A percentile compares a stretch with the other conserved stretches of the same genome.
Evolutionary conservation across 2,329 filamentous ascomycete genomes (phyloP).

Genomic region (Ascochyta viciae-villosae): DNA sequence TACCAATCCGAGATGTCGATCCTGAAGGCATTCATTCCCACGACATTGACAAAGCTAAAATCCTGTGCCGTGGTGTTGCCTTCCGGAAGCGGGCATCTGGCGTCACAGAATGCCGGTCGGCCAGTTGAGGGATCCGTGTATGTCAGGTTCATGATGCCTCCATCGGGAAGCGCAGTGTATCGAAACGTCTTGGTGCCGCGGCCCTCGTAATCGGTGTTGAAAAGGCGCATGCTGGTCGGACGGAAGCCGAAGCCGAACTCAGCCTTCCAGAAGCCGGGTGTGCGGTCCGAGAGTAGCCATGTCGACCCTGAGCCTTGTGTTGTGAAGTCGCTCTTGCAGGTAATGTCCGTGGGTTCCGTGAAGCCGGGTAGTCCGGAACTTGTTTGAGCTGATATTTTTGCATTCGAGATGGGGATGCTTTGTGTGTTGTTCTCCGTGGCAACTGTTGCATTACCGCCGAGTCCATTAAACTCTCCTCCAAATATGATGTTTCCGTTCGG

Average conservation of each 20-base stretch:
- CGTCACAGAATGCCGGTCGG: conserved; percentile 75
- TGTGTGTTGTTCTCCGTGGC: conserved; percentile 74
- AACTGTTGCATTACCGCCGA: conserved; percentile 82
- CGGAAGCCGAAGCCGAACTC: conserved; percentile 82
- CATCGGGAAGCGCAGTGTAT: conserved; percentile 82
- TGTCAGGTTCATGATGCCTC: conserved; percentile 95
- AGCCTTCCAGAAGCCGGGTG: conserved; percentile 82
- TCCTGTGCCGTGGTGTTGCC: conserved; percentile 79
- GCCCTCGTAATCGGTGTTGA: conserved; percentile 84
- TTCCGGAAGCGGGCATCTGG: conserved; percentile 79
- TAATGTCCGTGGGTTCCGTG: conserved; percentile 77
- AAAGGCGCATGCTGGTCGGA: conserved; percentile 85
- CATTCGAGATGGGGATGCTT: conserved; percentile 82
- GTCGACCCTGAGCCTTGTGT: conserved; percentile 73
- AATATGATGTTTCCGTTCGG: conserved; percentile 88
- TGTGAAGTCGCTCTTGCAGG: conserved; percentile 76
- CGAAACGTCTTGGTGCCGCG: conserved; percentile 89
- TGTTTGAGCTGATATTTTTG: conserved; percentile 72
- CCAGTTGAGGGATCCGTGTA: conserved; percentile 78
- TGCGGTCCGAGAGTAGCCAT: conserved; percentile 80
- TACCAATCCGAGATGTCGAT: conserved; percentile 90
- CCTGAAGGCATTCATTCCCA: conserved; percentile 87
- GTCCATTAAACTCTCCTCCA: conserved; percentile 85
- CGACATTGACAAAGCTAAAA: conserved; percentile 89
- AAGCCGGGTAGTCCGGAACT: conserved; percentile 70